Base-by-base conservation (phyloP, 441 rosid species). In the Brassica balearica region DNA sequence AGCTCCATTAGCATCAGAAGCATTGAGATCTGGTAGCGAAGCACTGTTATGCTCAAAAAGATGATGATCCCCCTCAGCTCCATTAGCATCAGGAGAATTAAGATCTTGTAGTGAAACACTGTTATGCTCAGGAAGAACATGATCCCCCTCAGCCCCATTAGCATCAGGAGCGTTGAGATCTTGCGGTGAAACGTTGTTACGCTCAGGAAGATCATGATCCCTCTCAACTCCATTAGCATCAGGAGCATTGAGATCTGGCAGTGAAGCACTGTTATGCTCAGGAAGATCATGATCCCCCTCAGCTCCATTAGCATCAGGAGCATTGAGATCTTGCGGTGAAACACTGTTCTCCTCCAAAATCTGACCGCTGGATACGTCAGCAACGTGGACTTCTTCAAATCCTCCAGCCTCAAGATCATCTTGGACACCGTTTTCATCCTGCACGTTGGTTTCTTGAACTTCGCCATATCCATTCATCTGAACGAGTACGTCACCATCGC, bases 381-480 rank as follows among this genome's bases (percentile, higher is more conserved):
- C 22, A 23, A 83, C 86, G 71, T 72, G 77, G 72, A 82, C 90
- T 62, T 85, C 91, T 71, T 80, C 82, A 63, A 78, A 79, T 11
- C 75, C 84, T 46, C 83, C 85, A 77, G 78, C 66, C 22, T 53
- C 82, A 29, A 65, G 55, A 65, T 34, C 38, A 76, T 72, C 79
- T 43, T 74, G 86, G 65, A 29, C 72, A 62, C 76, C 63, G 80
- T 63, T 73, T 68, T 56, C 84, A 27, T 0, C 86, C 65, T 68
- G 71, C 67, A 56, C 64, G 23, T 22, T 77, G 38, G 60, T 29
- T 19, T 80, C 84, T 63, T 81, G 81, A 71, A 69, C 82, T 32
- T 43, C 10, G 14, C 32, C 62, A 59, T 46, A 70, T 79, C 75
- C 80, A 79, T 17, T 19, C 75, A 51, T 51, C 58, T 51, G 8